These are phyloP conservation scores for Aspergillus tanneri DNA, from an alignment of 2,329 filamentous ascomycete species.

Conservation along the genomic window DNA sequence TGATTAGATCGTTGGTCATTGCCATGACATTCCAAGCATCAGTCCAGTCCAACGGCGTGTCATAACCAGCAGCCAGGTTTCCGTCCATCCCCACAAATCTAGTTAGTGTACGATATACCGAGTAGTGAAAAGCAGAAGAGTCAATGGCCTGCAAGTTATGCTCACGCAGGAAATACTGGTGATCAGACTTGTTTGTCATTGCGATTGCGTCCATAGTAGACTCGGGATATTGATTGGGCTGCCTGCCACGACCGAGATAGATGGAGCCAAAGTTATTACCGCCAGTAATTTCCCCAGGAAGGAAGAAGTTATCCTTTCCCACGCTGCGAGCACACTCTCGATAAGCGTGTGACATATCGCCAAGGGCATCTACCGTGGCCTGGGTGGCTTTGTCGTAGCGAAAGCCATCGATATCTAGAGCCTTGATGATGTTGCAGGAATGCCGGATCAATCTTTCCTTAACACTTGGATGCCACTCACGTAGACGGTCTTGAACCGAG, in stretches of 20 bases:
- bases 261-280: constrained; percentile 61
- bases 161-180: constrained; percentile 54
- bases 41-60: constrained; percentile 56
- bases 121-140: constrained; percentile 63
- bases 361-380: constrained; percentile 61
- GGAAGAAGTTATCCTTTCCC: constrained; percentile 64
- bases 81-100: constrained; percentile 62
- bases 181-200: constrained; percentile 45
- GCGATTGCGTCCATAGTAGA: constrained; percentile 51
- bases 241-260: constrained; percentile 62
- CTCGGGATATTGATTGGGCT: constrained; percentile 53
- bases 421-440: constrained; percentile 62
- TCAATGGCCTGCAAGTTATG: constrained; percentile 56
- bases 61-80: constrained; percentile 54
- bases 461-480: constrained; percentile 62
- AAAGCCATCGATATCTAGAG: constrained; percentile 66
- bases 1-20: constrained; percentile 59
- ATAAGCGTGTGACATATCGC: constrained; percentile 57
- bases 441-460: constrained; percentile 59
- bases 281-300: constrained; percentile 63
- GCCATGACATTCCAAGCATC: constrained; percentile 58
- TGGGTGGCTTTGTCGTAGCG: constrained; percentile 67
- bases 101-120: constrained; percentile 62
- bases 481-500: constrained; percentile 65
- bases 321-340: constrained; percentile 57